phyloP scores from a whole-genome alignment of 768 basidiomycete species.

The Mycena pura region DNA sequence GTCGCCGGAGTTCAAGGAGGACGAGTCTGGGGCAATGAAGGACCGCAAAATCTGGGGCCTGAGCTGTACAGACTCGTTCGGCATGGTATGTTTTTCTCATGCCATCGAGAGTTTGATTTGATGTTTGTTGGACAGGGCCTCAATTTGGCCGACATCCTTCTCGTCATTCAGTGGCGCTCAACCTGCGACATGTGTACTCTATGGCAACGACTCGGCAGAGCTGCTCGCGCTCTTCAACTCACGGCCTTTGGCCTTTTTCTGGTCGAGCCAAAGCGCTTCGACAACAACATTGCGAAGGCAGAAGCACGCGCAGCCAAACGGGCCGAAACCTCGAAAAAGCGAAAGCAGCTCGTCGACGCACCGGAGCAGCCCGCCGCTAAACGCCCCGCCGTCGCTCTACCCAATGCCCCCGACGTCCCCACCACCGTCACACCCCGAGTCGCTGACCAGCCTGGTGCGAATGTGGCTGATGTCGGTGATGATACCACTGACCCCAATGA shows the following conservation, averaged over 20 bases:
- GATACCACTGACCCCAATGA: too few relatives aligned
- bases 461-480: too few relatives aligned
- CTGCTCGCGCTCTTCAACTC: constrained; percentile 12
- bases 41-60: constrained; percentile 30
- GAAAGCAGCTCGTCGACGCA: neutral
- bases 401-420: neutral
- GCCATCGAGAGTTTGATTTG: neutral
- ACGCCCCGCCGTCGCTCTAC: neutral
- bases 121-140: constrained; percentile 32
- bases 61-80: constrained; percentile 29
- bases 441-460: neutral
- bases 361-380: neutral
- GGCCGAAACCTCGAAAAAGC: neutral
- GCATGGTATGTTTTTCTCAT: constrained; percentile 29
- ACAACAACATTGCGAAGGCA: constrained; percentile 23
- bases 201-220: constrained; percentile 37
- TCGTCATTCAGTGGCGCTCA: constrained; percentile 36
- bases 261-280: constrained; percentile 27
- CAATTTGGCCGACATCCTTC: constrained; percentile 33
- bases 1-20: constrained; percentile 21
- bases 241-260: constrained; percentile 24
- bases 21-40: constrained; percentile 4
- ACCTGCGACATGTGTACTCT: constrained; percentile 27
- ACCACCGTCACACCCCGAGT: neutral
- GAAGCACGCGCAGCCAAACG: neutral